These are phyloP conservation scores for Phytophthora tubulina DNA, from an alignment of 352 stramenopile genomes.

Conservation along the genomic window DNA sequence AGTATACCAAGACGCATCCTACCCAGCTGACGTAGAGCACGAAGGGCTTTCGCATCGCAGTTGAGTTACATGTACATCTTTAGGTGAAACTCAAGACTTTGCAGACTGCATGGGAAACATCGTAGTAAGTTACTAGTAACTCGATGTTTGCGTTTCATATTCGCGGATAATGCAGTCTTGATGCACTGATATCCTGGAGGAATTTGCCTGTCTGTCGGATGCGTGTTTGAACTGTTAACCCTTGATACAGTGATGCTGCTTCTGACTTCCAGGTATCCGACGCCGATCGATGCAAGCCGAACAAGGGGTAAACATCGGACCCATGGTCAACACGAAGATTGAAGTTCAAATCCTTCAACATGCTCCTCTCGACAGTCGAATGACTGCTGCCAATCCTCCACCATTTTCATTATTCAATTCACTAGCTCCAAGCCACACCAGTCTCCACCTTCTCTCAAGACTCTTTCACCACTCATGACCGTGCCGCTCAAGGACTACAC, in stretches of 20 bases:
- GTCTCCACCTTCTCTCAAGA: neutral
- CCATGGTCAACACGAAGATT: constrained; percentile 27
- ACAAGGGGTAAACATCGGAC: constrained; percentile 11
- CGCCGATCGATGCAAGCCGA: neutral
- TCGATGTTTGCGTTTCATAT: neutral
- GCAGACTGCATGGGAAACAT: no score
- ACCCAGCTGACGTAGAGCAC: no score
- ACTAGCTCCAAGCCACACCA: constrained; percentile 1
- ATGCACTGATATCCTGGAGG: neutral
- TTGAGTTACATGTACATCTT: no score
- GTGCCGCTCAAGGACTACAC: constrained; percentile 40
- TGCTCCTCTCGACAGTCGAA: constrained; percentile 21
- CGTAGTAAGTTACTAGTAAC: no score
- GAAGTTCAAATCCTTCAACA: constrained; percentile 36
- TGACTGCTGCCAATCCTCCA: neutral
- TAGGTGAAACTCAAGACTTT: no score
- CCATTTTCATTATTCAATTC: constrained; percentile 26
- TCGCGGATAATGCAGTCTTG: neutral
- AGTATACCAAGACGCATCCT: no score
- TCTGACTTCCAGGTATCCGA: neutral
- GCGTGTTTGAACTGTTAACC: constrained; percentile 22
- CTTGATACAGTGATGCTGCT: no score
- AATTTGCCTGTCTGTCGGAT: constrained; percentile 21
- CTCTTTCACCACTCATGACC: constrained; percentile 14
- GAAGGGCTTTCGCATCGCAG: no score